Conservation (phyloP, 306 rosid species). For the Cicer cuneatum region DNA sequence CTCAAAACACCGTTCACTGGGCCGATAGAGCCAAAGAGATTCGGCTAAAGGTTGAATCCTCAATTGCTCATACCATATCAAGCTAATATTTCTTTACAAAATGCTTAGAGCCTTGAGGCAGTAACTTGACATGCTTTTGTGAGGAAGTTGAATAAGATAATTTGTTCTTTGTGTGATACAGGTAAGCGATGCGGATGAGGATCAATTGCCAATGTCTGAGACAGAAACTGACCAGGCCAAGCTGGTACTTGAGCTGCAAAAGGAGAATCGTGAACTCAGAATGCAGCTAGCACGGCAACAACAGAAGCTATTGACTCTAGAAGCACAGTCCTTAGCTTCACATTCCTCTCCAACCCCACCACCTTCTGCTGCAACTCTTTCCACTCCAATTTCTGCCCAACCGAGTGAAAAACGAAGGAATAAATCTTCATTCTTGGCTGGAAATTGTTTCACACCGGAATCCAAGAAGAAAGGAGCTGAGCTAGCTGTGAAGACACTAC, state of each 20-base stretch:
- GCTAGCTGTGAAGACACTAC: constrained; percentile 64
- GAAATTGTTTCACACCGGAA: constrained; percentile 84
- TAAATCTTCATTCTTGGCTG: constrained; percentile 70
- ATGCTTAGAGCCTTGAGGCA: constrained; percentile 1
- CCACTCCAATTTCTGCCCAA: constrained; percentile 72
- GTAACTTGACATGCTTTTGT: constrained; percentile 23
- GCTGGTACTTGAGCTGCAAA: constrained; percentile 80
- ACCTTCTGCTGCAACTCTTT: constrained; percentile 66
- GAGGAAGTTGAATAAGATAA: constrained; percentile 20
- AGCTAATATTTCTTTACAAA: constrained; percentile 25
- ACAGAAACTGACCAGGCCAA: constrained; percentile 80
- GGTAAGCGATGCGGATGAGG: constrained; percentile 72
- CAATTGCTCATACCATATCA: constrained; percentile 39
- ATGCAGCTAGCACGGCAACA: constrained; percentile 79
- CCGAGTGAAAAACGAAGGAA: constrained; percentile 64
- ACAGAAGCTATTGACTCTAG: constrained; percentile 71
- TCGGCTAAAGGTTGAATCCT: constrained; percentile 71
- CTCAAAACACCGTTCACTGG: constrained; percentile 96
- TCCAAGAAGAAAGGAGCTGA: constrained; percentile 71
- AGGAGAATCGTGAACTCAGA: constrained; percentile 82
- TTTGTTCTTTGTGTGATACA: constrained; percentile 45
- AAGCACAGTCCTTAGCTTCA: constrained; percentile 78
- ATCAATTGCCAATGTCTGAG: constrained; percentile 57
- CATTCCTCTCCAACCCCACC: constrained; percentile 83
- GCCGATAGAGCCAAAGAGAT: constrained; percentile 99